Evolutionary conservation across 371 early-diverging fungal species (phyloP).

Genomic region (Nematocida displodere): DNA sequence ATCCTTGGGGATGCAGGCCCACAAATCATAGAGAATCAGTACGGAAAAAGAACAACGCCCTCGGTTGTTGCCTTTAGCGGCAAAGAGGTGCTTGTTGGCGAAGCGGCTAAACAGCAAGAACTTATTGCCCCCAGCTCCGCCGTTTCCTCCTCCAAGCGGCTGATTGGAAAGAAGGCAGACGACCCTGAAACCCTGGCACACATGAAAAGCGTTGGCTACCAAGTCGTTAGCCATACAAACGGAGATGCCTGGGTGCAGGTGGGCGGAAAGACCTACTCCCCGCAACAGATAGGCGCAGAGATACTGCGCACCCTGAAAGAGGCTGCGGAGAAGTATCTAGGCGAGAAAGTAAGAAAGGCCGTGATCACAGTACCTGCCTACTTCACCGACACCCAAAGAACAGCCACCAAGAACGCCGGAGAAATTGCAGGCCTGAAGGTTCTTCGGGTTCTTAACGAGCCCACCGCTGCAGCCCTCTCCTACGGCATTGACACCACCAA

Average conservation of each 20-base stretch:
- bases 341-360: conserved; percentile 72
- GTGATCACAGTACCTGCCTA: conserved; percentile 90
- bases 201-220: conserved; percentile 76
- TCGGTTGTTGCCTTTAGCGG: conserved; percentile 76
- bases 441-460: conserved; percentile 93
- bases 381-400: conserved; percentile 89
- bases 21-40: conserved; percentile 85
- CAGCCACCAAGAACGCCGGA: conserved; percentile 96
- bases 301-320: conserved; percentile 89
- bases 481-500: conserved; percentile 89
- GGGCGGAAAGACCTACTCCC: conserved; percentile 79
- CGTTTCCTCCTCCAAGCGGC: conserved; percentile 82
- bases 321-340: conserved; percentile 76
- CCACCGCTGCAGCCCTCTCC: conserved; percentile 94
- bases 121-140: conserved; percentile 86
- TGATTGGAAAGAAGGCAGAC: conserved; percentile 82
- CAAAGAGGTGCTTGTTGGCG: conserved; percentile 73
- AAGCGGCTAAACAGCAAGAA: conserved; percentile 80
- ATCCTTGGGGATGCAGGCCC: conserved; percentile 91
- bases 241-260: conserved; percentile 95
- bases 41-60: conserved; percentile 90
- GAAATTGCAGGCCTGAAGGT: conserved; percentile 87
- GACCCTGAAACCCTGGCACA: conserved; percentile 80
- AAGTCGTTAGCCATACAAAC: conserved; percentile 78
- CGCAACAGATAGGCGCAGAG: conserved; percentile 83